Evolutionary conservation across 345 rosid genomes (phyloP).

Genomic region (Triadica sebifera): DNA sequence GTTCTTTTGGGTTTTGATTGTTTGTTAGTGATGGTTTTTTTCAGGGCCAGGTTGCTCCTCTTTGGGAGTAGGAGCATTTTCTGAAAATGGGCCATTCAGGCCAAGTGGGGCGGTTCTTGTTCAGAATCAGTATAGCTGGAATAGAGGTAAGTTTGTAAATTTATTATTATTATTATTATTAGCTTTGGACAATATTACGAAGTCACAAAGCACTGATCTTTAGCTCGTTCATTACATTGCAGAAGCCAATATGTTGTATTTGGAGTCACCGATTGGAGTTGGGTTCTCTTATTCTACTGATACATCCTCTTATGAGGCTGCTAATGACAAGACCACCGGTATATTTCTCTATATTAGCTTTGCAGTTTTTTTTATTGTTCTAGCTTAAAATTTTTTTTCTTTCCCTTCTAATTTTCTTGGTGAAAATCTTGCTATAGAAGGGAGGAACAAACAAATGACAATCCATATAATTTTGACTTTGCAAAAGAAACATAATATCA

Average conservation of each 20-base stretch:
- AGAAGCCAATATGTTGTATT: slow-evolving; percentile 92
- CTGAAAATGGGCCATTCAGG: slow-evolving; percentile 96
- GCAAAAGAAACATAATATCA: slow-evolving; percentile 23
- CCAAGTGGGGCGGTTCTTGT: slow-evolving; percentile 73
- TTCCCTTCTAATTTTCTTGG: too few relatives aligned
- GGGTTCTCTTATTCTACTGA: slow-evolving; percentile 91
- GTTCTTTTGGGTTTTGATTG: slow-evolving; percentile 5
- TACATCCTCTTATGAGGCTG: slow-evolving; percentile 59
- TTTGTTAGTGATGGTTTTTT: slow-evolving; percentile 2
- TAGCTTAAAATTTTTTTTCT: background rate
- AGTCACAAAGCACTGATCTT: slow-evolving; percentile 17
- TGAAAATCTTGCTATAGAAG: too few relatives aligned
- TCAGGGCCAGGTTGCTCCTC: slow-evolving; percentile 99
- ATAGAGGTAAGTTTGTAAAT: slow-evolving; percentile 46
- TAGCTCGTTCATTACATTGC: slow-evolving; percentile 25
- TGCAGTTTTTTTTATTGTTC: background rate
- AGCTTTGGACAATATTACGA: background rate
- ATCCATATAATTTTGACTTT: background rate
- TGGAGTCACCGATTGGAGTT: slow-evolving; percentile 94
- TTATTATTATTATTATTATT: background rate
- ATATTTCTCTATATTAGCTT: slow-evolving; percentile 12
- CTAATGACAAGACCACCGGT: slow-evolving; percentile 82
- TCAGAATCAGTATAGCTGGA: slow-evolving; percentile 89
- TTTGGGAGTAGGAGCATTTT: slow-evolving; percentile 93
- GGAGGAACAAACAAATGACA: too few relatives aligned